Evolutionary conservation across 1,139 yeast species (phyloP), one percentile per base, ranked within the genome.

Genomic region (Yamadazyma siamensis): DNA sequence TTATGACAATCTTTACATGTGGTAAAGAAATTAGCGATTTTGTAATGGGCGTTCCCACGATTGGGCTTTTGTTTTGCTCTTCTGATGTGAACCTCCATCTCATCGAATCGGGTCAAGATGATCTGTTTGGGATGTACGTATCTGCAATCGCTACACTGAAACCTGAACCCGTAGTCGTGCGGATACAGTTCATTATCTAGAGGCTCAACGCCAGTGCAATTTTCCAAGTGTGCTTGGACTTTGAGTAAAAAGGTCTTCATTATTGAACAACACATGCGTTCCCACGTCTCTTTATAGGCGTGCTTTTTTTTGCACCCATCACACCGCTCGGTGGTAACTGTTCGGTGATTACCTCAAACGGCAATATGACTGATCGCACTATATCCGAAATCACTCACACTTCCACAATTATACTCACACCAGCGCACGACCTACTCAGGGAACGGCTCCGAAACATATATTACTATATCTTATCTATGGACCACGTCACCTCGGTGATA

Each of bases 121-220:
- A 88, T 72, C 12, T 76, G 75, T 47, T 87, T 86, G 23, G 76
- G 77, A 53, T 88, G 95, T 7, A 54, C 56, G 36, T 82, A 94
- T 41, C 87, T 73, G 57, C 98, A 91, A 27, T 74, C 87, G 23
- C 79, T 75, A 54, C 97, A 88, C 40, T 71, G 71, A 11, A 87
- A 65, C 36, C 62, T 66, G 57, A 88, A 82, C 2, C 79, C 71
- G 56, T 80, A 87, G 43, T 83, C 88, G 45, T 76, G 85, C 4
- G 91, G 87, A 4, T 64, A 54, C 11, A 63, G 68, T 3, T 67
- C 64, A 0, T 77, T 56, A 46, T 88, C 95, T 6, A 66, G 58
- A 10, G 89, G 84, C 25, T 56, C 56, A 8, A 85, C 57, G 25
- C 69, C 74, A 1, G 82, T 76, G 27, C 86, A 80, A 27, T 77